Base-by-base conservation (phyloP, 2,329 filamentous ascomycete species). In the Tolypocladium sp. region DNA sequence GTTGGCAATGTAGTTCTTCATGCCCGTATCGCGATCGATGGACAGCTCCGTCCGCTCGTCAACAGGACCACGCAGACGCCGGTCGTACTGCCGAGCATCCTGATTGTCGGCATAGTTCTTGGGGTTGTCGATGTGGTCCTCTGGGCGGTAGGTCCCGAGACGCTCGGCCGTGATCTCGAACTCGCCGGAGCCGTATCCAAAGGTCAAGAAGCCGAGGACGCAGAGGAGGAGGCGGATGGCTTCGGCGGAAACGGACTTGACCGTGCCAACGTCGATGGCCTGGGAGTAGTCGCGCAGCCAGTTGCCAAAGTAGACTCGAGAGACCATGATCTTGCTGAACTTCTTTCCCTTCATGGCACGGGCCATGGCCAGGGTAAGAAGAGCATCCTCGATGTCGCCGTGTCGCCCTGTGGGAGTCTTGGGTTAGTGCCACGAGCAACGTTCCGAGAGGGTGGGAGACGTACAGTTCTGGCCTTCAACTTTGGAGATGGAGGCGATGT, bases 1-100 rank as follows among this genome's bases (percentile, higher is more conserved):
- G 63, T 92, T 92, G 44, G 92, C 91, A 73, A 97, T 97, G 75
- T 97, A 97, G 72, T 92, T 94, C 78, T 97, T 97, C 76, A 96
- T 80, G 66, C 89, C 89, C 7, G 87, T 88, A 58, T 84, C 77
- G 2, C 83, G 81, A 67, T 97, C 91, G 67, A 97, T 82, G 53
- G 82, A 84, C 41, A 97, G 81, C 76, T 97, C 93, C 56, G 84
- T 81, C 33, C 79, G 69, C 76, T 95, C 91, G 64, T 96, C 83
- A 53, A 97, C 79, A 0, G 90, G 91, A 1, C 87, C 91, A 69
- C 93, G 88, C 57, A 97, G 86, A 64, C 90, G 87, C 58, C 73
- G 79, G 70, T 97, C 89, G 70, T 94, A 96, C 64, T 89, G 81
- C 46, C 89, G 85, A 55, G 92, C 92, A 76, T 97, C 92, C 60